Evolutionary conservation across 257 asterid species (phyloP), one percentile per base, ranked within the genome.

Genomic region (Capsicum rhomboideum): DNA sequence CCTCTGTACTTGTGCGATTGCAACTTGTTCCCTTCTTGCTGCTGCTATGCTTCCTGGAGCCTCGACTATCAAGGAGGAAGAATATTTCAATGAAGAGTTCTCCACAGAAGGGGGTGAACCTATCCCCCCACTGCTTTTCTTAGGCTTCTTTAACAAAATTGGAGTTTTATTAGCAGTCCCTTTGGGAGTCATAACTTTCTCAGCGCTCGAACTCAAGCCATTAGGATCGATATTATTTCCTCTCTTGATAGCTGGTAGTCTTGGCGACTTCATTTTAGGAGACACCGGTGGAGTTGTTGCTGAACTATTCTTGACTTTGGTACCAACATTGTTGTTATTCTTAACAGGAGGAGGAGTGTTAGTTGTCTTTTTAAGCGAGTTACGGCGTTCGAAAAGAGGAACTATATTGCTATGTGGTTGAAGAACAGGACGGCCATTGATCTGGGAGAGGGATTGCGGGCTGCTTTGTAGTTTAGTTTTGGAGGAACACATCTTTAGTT

Each of bases 1-100:
- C 88, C 98, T 90, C 69, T 93, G 96, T 58, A 88, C 96, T 44
- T 93, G 97, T 87, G 89, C 79, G 55, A 78, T 89, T 14, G 94
- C 93, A 14, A 91, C 96, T 64, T 93, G 94, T 68, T 92, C 98
- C 53, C 98, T 88, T 78, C 96, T 88, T 16, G 98, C 96, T 3
- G 97, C 98, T 1, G 98, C 98, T 18, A 94, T 91, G 87, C 93
- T 93, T 40, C 98, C 97, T 0, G 97, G 92, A 13, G 90, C 91
- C 68, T 91, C 92, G 2, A 85, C 87, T 58, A 88, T 87, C 80
- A 85, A 29, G 12, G 91, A 85, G 7, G 90, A 86, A 20, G 91
- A 82, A 69, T 85, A 89, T 80, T 90, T 88, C 77, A 89, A 83
- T 2, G 86, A 31, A 8, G 52, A 20, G 20, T 82, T 74, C 20